Conservation (phyloP, 139 green algal species). For the Deuterostichococcus epilithicus region DNA sequence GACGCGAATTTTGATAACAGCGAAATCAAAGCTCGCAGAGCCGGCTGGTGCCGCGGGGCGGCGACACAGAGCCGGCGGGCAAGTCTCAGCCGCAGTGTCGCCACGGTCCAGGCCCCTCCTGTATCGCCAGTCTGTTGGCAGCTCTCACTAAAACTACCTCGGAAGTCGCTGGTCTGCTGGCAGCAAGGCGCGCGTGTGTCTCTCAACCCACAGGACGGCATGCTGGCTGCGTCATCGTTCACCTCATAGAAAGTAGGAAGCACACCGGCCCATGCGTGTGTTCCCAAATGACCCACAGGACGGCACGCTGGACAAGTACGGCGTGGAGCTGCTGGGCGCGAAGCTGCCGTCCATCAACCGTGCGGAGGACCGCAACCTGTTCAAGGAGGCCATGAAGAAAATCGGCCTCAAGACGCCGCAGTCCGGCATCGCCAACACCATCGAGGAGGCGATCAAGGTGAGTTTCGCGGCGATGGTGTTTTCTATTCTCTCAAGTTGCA, state of each 20-base stretch:
- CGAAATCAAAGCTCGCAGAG: too few species aligned
- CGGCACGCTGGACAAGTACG: conserved; percentile 87
- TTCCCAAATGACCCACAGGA: too few species aligned
- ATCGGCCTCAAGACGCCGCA: conserved; percentile 72
- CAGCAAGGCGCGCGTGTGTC: not conserved
- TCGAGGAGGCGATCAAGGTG: conserved; percentile 51
- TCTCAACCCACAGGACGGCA: not conserved
- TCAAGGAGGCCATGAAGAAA: conserved; percentile 88
- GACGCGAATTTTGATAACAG: too few species aligned
- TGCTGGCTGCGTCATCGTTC: not conserved
- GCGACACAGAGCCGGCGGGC: too few species aligned
- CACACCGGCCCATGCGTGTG: too few species aligned
- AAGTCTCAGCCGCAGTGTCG: too few species aligned
- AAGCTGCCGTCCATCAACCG: conserved; percentile 98
- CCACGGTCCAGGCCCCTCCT: too few species aligned
- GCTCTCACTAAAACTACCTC: too few species aligned
- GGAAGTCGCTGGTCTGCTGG: too few species aligned
- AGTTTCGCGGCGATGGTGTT: not conserved
- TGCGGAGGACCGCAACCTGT: conserved; percentile 95
- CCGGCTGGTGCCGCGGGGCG: too few species aligned
- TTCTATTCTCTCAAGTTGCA: not conserved
- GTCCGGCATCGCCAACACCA: conserved; percentile 38
- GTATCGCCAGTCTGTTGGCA: too few species aligned
- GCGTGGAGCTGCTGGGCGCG: conserved; percentile 96
- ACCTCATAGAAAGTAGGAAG: too few species aligned